phyloP scores from a whole-genome alignment of 2,329 filamentous ascomycete genomes.

The Cladosporium cucumerinum region DNA sequence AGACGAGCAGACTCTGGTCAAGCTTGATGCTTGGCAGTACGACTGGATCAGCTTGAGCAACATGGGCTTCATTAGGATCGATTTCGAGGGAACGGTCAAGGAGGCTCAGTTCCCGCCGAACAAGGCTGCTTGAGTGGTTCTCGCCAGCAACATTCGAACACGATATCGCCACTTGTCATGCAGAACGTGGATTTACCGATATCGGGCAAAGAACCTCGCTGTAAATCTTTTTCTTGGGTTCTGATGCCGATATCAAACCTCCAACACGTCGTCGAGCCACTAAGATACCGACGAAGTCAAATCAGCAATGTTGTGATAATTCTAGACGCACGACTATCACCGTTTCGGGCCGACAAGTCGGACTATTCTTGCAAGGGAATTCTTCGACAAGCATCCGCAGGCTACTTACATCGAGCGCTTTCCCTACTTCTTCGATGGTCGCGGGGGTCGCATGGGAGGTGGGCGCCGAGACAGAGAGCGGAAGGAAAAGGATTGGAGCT shows the following conservation, averaged over 20 bases:
- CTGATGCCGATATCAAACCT: background rate
- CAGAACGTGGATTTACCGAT: background rate
- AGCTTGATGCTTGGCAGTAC: constrained; percentile 73
- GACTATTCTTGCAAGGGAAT: background rate
- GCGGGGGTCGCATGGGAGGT: background rate
- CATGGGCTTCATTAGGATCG: constrained; percentile 73
- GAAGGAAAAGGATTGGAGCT: background rate
- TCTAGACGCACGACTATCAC: background rate
- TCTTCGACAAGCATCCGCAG: background rate
- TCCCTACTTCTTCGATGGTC: background rate
- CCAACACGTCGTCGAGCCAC: background rate
- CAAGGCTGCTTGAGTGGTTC: constrained; percentile 30
- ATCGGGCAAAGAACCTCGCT: background rate
- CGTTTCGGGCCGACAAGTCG: background rate
- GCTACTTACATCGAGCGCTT: background rate
- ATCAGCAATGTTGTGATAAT: background rate
- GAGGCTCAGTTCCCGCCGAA: constrained; percentile 75
- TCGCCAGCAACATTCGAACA: background rate
- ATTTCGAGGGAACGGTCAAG: constrained; percentile 60
- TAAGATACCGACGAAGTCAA: background rate
- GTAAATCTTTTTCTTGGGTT: background rate
- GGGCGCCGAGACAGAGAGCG: background rate
- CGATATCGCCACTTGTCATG: background rate
- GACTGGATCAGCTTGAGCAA: constrained; percentile 77
- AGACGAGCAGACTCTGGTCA: constrained; percentile 60